Evolutionary conservation across 2,329 filamentous ascomycete genomes (phyloP).

Genomic region (Penicillium sp.): DNA sequence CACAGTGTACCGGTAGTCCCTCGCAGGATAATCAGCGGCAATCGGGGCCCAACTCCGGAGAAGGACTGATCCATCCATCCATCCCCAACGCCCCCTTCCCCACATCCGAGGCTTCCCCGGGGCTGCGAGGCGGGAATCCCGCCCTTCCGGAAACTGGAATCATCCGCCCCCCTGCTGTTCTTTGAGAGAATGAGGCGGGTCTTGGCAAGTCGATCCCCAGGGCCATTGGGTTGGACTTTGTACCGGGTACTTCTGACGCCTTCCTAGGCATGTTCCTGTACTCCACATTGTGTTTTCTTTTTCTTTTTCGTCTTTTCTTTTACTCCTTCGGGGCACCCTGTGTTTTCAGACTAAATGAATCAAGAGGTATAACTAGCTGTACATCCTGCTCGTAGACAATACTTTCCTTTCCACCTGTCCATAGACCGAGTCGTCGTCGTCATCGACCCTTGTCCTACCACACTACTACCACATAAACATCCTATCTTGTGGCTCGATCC

Average conservation of each 20-base stretch:
- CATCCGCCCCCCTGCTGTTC: no score
- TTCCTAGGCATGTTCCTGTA: constrained; percentile 14
- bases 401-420: not conserved
- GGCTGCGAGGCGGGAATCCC: not conserved
- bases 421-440: not conserved
- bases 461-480: no score
- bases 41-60: constrained; percentile 4
- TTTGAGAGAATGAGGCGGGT: constrained; percentile 18
- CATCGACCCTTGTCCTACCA: no score
- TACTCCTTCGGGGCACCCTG: no score
- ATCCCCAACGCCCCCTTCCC: constrained; percentile 5
- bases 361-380: not conserved
- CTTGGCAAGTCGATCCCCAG: constrained; percentile 13
- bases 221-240: constrained; percentile 10
- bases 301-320: not conserved
- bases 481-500: no score
- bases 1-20: no score
- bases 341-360: no score
- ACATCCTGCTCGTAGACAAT: not conserved
- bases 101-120: constrained; percentile 9
- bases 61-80: constrained; percentile 11
- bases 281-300: constrained; percentile 15
- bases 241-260: constrained; percentile 7
- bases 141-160: no score
- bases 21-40: not conserved